phyloP scores from a whole-genome alignment of 2,329 filamentous ascomycete genomes.

The Arthroderma sp. region DNA sequence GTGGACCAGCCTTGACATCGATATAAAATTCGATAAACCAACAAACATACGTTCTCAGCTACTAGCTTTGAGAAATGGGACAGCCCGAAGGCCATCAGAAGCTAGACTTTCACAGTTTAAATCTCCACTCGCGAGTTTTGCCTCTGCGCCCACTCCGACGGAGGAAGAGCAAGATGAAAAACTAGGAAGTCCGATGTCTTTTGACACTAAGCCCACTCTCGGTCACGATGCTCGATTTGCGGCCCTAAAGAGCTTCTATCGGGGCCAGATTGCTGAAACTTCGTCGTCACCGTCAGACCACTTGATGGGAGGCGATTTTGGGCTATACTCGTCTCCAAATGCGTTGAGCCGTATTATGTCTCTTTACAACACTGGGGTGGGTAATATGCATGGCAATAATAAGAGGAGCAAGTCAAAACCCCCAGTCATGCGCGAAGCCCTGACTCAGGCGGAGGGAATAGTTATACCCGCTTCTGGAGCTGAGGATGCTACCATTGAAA shows the following conservation, averaged over 20 bases:
- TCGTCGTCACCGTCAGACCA: constrained; percentile 42
- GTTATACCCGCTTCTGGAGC: constrained; percentile 47
- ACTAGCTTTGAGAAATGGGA: constrained; percentile 49
- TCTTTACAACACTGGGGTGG: constrained; percentile 58
- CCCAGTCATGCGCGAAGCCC: constrained; percentile 69
- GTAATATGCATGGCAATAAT: constrained; percentile 39
- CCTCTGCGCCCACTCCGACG: constrained; percentile 19
- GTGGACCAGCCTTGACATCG: constrained; percentile 84
- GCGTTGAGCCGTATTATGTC: constrained; percentile 83
- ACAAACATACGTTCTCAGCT: constrained; percentile 77
- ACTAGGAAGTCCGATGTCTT: constrained; percentile 18
- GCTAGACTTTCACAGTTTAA: constrained; percentile 22
- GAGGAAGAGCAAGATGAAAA: constrained; percentile 20
- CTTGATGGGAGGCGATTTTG: constrained; percentile 37
- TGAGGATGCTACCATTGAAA: constrained; percentile 50
- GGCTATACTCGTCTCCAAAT: constrained; percentile 58
- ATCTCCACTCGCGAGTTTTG: constrained; percentile 28
- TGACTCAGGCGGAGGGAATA: constrained; percentile 58
- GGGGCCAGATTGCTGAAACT: constrained; percentile 58
- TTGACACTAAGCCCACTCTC: constrained; percentile 31
- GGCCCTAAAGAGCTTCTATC: constrained; percentile 68
- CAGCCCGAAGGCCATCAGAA: constrained; percentile 30
- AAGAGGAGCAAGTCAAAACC: constrained; percentile 57
- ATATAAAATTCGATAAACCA: constrained; percentile 77
- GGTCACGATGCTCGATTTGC: constrained; percentile 59